Evolutionary conservation across 2,329 filamentous ascomycete genomes (phyloP).

Genomic region (Arthrocladium fulminans): DNA sequence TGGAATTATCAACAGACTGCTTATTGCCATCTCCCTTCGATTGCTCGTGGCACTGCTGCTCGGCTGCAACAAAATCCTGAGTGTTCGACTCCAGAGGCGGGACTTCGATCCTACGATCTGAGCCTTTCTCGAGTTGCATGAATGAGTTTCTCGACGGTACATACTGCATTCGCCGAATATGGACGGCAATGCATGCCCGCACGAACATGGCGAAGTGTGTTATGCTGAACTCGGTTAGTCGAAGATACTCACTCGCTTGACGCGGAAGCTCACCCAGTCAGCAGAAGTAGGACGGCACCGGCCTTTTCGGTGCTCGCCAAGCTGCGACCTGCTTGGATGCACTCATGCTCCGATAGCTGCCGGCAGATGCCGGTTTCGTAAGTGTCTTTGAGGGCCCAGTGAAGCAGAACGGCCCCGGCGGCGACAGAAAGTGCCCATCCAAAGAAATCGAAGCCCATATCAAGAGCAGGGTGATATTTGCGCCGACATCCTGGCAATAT

Average conservation of each 20-base stretch:
- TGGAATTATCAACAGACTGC: not conserved
- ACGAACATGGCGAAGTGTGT: constrained; percentile 4
- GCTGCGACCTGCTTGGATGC: not conserved
- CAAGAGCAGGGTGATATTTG: constrained; percentile 8
- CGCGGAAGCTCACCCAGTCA: not conserved
- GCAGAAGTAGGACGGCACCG: constrained; percentile 1
- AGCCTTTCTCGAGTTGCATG: constrained; percentile 3
- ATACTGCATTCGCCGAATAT: not conserved
- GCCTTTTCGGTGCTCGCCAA: constrained; percentile 1
- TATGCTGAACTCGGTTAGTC: not conserved
- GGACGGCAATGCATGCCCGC: constrained; percentile 1
- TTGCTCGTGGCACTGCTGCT: not conserved
- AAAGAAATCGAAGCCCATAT: constrained; percentile 3
- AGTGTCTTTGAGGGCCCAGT: not conserved
- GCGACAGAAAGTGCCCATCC: constrained; percentile 1
- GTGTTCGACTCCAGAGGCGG: constrained; percentile 1
- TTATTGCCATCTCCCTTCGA: not conserved
- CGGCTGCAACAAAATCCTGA: not conserved
- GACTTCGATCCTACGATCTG: not conserved
- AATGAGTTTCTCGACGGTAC: constrained; percentile 4
- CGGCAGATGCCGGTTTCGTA: not conserved
- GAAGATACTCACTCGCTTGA: not conserved
- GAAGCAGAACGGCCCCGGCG: not conserved
- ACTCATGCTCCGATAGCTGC: not conserved
- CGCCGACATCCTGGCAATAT: constrained; percentile 5